These are phyloP conservation scores for Alternaria sp. DNA, from an alignment of 2,329 filamentous ascomycete genomes.

Conservation along the genomic window DNA sequence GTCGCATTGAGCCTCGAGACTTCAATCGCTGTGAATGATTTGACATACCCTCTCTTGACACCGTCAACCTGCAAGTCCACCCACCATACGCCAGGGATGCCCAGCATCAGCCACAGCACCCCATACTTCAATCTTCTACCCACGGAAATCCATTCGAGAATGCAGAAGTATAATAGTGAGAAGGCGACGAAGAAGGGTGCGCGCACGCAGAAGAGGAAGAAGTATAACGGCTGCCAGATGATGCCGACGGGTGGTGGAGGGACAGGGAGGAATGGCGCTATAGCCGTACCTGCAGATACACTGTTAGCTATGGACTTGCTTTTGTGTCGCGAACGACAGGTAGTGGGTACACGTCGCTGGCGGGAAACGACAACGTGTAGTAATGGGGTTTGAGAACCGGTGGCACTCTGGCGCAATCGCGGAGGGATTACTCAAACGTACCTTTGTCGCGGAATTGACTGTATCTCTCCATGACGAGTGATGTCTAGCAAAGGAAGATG, in stretches of 20 bases:
- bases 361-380: not conserved
- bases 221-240: conserved; percentile 68
- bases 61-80: conserved; percentile 97
- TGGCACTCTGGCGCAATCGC: not conserved
- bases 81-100: conserved; percentile 95
- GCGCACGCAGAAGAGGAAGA: conserved; percentile 79
- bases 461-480: conserved; percentile 81
- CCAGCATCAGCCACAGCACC: conserved; percentile 84
- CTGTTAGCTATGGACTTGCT: conserved; percentile 15
- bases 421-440: conserved; percentile 44
- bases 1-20: not conserved
- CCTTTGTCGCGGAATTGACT: conserved; percentile 92
- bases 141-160: conserved; percentile 82
- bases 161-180: conserved; percentile 73
- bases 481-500: not conserved
- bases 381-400: not conserved
- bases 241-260: conserved; percentile 66
- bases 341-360: too few species aligned
- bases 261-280: conserved; percentile 92
- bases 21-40: not conserved
- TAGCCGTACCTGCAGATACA: conserved; percentile 77
- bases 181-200: conserved; percentile 77
- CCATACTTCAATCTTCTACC: conserved; percentile 76
- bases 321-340: not conserved
- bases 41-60: conserved; percentile 79